phyloP scores from a whole-genome alignment of 2,329 filamentous ascomycete species.

The Amesomyces nigricolor region DNA sequence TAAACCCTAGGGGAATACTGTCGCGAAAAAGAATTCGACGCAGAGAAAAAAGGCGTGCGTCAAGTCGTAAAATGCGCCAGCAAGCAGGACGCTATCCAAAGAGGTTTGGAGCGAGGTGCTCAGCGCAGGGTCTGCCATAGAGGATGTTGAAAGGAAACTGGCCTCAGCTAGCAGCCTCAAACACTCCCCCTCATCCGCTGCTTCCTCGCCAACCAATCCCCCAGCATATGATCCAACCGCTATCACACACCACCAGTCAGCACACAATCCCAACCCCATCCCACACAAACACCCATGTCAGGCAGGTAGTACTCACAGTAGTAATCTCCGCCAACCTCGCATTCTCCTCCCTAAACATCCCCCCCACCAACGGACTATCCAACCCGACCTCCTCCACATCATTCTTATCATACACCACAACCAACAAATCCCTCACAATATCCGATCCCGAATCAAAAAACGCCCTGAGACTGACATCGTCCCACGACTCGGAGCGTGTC shows the following conservation, averaged over 20 bases:
- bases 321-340: slow-evolving; percentile 82
- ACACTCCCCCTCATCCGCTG: slow-evolving; percentile 52
- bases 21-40: background rate
- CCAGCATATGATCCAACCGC: slow-evolving; percentile 82
- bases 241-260: too few species aligned
- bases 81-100: background rate
- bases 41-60: slow-evolving; percentile 5
- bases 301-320: too few species aligned
- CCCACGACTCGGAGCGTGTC: slow-evolving; percentile 64
- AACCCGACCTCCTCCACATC: slow-evolving; percentile 70
- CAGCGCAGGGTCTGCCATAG: background rate
- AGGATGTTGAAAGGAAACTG: too few species aligned
- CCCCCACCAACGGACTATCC: slow-evolving; percentile 79
- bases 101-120: background rate
- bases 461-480: slow-evolving; percentile 74
- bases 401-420: slow-evolving; percentile 88
- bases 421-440: slow-evolving; percentile 73
- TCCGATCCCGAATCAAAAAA: slow-evolving; percentile 90
- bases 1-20: background rate
- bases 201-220: slow-evolving; percentile 71
- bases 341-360: slow-evolving; percentile 81
- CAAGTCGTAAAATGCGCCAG: slow-evolving; percentile 9
- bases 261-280: too few species aligned
- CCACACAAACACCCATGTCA: too few species aligned
- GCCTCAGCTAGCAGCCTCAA: too few species aligned